A percentile compares a stretch with the other conserved stretches of the same genome.
Evolutionary conservation across 805 yeast species (phyloP).

Genomic region (Ogataea henricii): DNA sequence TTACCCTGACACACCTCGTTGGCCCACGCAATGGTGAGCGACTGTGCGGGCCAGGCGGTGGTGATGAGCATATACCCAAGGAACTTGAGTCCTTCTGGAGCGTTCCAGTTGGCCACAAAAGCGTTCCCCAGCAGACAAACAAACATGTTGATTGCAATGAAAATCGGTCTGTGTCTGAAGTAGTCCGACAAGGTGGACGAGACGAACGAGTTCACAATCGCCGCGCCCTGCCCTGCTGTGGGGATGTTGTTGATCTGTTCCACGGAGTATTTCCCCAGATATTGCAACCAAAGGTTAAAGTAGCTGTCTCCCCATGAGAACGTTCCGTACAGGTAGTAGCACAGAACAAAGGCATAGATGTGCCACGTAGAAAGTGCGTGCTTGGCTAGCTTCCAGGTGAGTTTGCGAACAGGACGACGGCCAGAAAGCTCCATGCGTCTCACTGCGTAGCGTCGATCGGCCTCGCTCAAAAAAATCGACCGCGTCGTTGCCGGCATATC

Average conservation of each 20-base stretch:
- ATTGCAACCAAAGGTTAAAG: slow-evolving; percentile 41
- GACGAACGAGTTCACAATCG: slow-evolving; percentile 52
- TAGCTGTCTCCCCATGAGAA: slow-evolving; percentile 18
- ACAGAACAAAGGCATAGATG: slow-evolving; percentile 27
- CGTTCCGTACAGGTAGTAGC: slow-evolving; percentile 18
- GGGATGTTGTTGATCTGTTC: slow-evolving; percentile 52
- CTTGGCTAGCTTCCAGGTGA: slow-evolving; percentile 41
- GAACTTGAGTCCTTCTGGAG: slow-evolving; percentile 14
- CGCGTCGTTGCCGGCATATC: slow-evolving; percentile 41
- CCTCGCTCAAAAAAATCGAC: slow-evolving; percentile 16
- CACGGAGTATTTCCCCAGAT: slow-evolving; percentile 46
- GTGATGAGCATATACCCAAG: slow-evolving; percentile 25
- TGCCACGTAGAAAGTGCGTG: slow-evolving; percentile 53
- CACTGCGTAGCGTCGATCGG: slow-evolving; percentile 24
- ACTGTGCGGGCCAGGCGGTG: slow-evolving; percentile 45
- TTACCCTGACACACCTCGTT: slow-evolving; percentile 47
- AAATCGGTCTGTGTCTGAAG: slow-evolving; percentile 12
- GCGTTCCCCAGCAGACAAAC: slow-evolving; percentile 46
- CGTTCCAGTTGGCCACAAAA: slow-evolving; percentile 21
- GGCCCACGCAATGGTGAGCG: slow-evolving; percentile 53
- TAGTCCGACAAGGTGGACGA: slow-evolving; percentile 27
- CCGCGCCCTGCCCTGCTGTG: slow-evolving; percentile 43
- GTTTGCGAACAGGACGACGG: slow-evolving; percentile 33
- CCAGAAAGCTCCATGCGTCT: slow-evolving; percentile 34
- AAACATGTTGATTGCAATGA: slow-evolving; percentile 21